Base-by-base conservation (phyloP, 2,329 filamentous ascomycete genomes). In the Dothistroma septosporum region DNA sequence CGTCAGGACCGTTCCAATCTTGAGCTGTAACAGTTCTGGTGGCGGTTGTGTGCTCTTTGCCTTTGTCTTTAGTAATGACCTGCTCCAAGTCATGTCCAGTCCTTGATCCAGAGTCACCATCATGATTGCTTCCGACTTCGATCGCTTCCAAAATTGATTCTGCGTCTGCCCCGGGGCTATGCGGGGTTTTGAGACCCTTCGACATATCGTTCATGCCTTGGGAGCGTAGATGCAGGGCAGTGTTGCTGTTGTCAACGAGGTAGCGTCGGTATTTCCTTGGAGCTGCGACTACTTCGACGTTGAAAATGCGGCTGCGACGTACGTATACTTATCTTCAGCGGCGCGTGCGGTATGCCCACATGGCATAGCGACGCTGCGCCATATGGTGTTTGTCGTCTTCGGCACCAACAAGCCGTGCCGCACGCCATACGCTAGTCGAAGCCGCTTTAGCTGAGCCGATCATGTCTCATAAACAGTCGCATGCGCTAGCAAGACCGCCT, bases 1-100 rank as follows among this genome's bases (percentile, higher is more conserved):
- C 68, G 47, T 69, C 62, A 16, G 67, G 61, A 4, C 69, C 68
- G 46, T 57, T 60, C 68, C 69, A 71, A 58, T 71, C 69, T 57
- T 65, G 60, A 19, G 64, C 68, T 12, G 65, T 64, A 5, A 49
- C 60, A 5, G 46, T 60, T 16, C 24, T 24, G 55, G 28, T 31
- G 49, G 49, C 19, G 53, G 48, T 31, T 53, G 59, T 52, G 19
- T 22, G 44, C 28, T 28, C 48, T 41, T 49, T 53, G 24, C 55
- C 58, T 21, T 31, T 21, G 11, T 24, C 46, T 32, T 31, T 47
- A 14, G 62, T 55, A 3, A 41, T 14, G 7, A 61, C 52, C 28
- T 60, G 64, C 48, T 64, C 61, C 31, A 61, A 33, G 21, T 75
- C 61, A 16, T 53, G 31, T 79, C 57, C 32, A 10, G 55, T 46